Evolutionary conservation across 208 protist genomes (phyloP), one percentile per base, ranked within the genome.

Genomic region (Leishmania turanica): DNA sequence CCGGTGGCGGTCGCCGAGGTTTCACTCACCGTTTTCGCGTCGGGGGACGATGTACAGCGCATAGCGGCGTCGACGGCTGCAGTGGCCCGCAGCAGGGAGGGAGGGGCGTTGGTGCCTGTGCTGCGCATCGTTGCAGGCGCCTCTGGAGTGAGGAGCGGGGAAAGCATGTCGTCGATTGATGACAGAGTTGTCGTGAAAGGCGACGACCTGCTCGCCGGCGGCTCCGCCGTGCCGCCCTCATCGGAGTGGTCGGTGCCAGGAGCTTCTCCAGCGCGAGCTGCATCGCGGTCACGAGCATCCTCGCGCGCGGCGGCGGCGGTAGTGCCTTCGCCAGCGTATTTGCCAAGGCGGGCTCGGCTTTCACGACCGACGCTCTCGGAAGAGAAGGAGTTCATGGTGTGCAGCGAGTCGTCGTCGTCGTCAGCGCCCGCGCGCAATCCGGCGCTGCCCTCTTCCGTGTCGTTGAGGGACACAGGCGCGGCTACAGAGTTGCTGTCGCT

Each of bases 361-460:
- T 31, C 13, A 75, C 27, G 31, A 24, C 13, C 47, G 49, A 75
- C 2, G 45, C 4, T 42, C 0, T 75, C 71, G 40, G 71, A 74
- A 45, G 78, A 77, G 45, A 82, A 73, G 45, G 82, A 86, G 53
- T 75, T 66, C 78, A 86, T 81, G 17, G 82, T 82, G 78, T 82
- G 82, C 66, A 86, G 74, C 7, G 82, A 86, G 54, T 24, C 72
- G 37, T 53, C 73, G 64, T 51, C 73, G 54, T 42, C 15, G 42
- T 79, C 53, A 65, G 68, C 37, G 51, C 49, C 65, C 4, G 68
- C 9, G 78, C 56, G 78, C 77, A 58, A 3, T 2, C 19, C 31
- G 19, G 34, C 17, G 27, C 34, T 66, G 8, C 13, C 75, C 40
- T 49, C 62, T 34, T 70, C 60, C 8, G 60, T 79, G 54, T 70